Conservation (phyloP, 495 filamentous ascomycete genomes). For the Pyrenopolyporus hunteri region DNA sequence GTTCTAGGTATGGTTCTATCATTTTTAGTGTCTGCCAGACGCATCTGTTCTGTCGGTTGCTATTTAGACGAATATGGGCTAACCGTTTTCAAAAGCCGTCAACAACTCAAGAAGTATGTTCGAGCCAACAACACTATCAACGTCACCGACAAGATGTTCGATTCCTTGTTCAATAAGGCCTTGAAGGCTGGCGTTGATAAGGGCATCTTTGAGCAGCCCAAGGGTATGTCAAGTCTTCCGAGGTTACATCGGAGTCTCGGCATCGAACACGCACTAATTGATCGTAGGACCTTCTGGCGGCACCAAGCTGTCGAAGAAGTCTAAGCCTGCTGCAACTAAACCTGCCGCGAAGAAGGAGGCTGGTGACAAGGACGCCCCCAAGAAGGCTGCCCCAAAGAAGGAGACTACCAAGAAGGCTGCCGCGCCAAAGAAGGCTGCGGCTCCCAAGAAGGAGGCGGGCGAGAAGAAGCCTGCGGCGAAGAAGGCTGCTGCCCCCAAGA, state of each 20-base stretch:
- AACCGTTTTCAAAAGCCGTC: slow-evolving; percentile 70
- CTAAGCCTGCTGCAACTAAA: slow-evolving; percentile 50
- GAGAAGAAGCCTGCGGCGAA: slow-evolving; percentile 57
- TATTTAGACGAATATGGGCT: slow-evolving; percentile 37
- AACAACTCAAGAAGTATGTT: slow-evolving; percentile 98
- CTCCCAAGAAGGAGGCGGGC: slow-evolving; percentile 55
- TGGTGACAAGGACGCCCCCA: slow-evolving; percentile 55
- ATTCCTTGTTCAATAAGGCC: slow-evolving; percentile 90
- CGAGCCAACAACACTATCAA: slow-evolving; percentile 90
- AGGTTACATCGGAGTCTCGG: too few relatives aligned
- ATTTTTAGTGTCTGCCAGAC: too few relatives aligned
- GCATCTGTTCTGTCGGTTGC: slow-evolving; percentile 13
- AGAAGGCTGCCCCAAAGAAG: slow-evolving; percentile 45
- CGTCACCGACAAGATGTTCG: slow-evolving; percentile 75
- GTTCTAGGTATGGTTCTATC: slow-evolving; percentile 61
- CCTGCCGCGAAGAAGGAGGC: slow-evolving; percentile 55
- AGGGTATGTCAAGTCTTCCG: slow-evolving; percentile 72
- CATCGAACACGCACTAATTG: slow-evolving; percentile 22
- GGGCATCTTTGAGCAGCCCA: slow-evolving; percentile 89
- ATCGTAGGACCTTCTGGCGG: slow-evolving; percentile 82
- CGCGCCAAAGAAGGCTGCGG: slow-evolving; percentile 49
- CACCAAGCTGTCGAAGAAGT: slow-evolving; percentile 96
- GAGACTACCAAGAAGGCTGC: slow-evolving; percentile 51
- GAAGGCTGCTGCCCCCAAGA: slow-evolving; percentile 61
- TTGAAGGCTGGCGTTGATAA: slow-evolving; percentile 88